Percentiles rank a stretch among this genome's conserved stretches.
phyloP scores from a whole-genome alignment of 176 grass and related monocot genomes.

The Triticum urartu region DNA sequence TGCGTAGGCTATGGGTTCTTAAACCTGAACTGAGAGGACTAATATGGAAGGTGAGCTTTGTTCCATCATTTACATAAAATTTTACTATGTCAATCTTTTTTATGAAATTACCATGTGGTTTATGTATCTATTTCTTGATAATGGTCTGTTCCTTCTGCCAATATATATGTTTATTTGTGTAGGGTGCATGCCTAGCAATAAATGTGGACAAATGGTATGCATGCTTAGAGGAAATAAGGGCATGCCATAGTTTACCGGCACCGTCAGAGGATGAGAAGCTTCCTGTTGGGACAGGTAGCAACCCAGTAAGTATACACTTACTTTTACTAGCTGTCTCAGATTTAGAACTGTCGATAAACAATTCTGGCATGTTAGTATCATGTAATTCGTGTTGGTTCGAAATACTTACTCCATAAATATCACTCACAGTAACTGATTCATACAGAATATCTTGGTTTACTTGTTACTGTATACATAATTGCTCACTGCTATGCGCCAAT shows the following conservation, averaged over 20 bases:
- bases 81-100: conserved; percentile 1
- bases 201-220: conserved; percentile 82
- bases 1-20: conserved; percentile 80
- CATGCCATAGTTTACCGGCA: conserved; percentile 58
- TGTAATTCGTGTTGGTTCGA: not conserved
- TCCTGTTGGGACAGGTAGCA: conserved; percentile 99
- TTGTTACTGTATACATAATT: conserved; percentile 27
- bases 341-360: not conserved
- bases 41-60: conserved; percentile 82
- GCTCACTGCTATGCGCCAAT: not conserved
- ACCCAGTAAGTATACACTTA: conserved; percentile 81
- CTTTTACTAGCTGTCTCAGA: not conserved
- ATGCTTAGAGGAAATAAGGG: conserved; percentile 70
- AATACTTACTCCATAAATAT: not conserved
- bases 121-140: not conserved
- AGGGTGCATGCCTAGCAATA: conserved; percentile 91
- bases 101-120: conserved; percentile 10
- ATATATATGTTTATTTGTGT: conserved; percentile 27
- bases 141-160: conserved; percentile 29
- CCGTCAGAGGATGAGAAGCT: conserved; percentile 86
- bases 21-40: conserved; percentile 77
- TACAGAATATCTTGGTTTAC: conserved; percentile 7
- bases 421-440: conserved; percentile 7
- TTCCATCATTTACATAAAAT: not conserved
- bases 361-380: not conserved